Percentiles rank a stretch among this genome's conserved stretches.
Evolutionary conservation across 2,329 filamentous ascomycete species (phyloP).

Genomic region (Sporothrix variecibatus): DNA sequence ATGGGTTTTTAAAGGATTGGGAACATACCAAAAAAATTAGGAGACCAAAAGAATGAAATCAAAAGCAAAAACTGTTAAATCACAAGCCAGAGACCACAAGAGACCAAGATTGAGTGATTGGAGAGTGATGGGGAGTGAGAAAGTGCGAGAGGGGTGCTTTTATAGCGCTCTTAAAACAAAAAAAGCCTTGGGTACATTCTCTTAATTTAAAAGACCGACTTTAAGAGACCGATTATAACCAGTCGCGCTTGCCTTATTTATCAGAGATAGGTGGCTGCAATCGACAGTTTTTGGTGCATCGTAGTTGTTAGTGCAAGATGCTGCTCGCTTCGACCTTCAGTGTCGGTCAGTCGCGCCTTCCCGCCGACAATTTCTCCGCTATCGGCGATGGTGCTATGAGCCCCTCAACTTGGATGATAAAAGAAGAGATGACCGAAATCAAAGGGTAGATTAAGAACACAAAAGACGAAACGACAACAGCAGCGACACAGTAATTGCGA

Average conservation of each 20-base stretch:
- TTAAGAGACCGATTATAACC: not conserved
- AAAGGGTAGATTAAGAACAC: not conserved
- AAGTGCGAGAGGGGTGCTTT: not conserved
- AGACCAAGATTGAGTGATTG: not conserved
- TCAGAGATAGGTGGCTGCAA: not conserved
- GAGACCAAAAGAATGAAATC: conserved; percentile 20
- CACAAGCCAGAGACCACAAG: not conserved
- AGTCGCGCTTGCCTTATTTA: not conserved
- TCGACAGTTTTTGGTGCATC: not conserved
- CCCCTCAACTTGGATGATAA: conserved; percentile 13
- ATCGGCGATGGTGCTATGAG: conserved; percentile 18
- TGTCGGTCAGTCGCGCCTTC: not conserved
- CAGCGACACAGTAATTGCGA: no score
- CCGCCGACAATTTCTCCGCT: conserved; percentile 10
- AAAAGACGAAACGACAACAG: not conserved
- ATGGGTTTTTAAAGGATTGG: conserved; percentile 22
- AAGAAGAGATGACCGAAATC: not conserved
- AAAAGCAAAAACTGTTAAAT: not conserved
- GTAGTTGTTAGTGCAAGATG: not conserved
- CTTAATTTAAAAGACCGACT: no score
- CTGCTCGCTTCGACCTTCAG: conserved; percentile 8
- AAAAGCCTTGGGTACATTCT: not conserved
- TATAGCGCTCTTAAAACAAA: not conserved
- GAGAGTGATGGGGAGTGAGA: not conserved
- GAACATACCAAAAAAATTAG: conserved; percentile 14